Evolutionary conservation across 352 stramenopile genomes (phyloP), one percentile per base, ranked within the genome.

Genomic region (Phytopythium aichiense): DNA sequence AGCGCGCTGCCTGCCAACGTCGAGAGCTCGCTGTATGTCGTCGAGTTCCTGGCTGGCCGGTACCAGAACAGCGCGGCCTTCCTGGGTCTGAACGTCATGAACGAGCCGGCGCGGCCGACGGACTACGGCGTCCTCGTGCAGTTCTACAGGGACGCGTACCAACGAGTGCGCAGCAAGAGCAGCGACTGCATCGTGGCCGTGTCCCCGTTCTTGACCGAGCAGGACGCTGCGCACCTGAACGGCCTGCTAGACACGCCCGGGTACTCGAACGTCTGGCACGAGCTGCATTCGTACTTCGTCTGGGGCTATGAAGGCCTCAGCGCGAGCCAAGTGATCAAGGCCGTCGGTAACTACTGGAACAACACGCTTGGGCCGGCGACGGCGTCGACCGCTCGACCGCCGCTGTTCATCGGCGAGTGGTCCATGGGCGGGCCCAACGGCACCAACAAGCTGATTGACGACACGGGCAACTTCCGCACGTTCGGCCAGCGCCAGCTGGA

Each of bases 281-380:
- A 88, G 38, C 73, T 74, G 23, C 81, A 88, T 50, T 43, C 64
- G 18, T 89, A 87, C 63, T 87, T 80, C 65, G 72, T 77, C n/a
- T 81, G 69, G 67, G 78, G 68, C 2, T 84, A 73, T 30, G 68
- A 68, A 5, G 46, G 42, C n/a, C 46, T 64, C 20, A 71, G 38
- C 20, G 69, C 83, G 43, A 25, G 46, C 22, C 28, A 63, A 20
- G 37, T 80, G 0, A 49, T 74, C 0, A 35, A 65, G 3, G 64
- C 64, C 0, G 48, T 74, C 28, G 64, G 73, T 23, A 61, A n/a
- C 2, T 82, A 79, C 42, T 43, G 51, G 31, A 25, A 52, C 18
- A 40, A 58, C 7, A 72, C 48, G 0, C 42, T 78, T 18, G 31
- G 23, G 12, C n/a, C 63, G 0, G 63, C 66, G 49, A 38, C 56